Conservation (phyloP, 2,329 filamentous ascomycete genomes). For the Botrytis medusae region DNA sequence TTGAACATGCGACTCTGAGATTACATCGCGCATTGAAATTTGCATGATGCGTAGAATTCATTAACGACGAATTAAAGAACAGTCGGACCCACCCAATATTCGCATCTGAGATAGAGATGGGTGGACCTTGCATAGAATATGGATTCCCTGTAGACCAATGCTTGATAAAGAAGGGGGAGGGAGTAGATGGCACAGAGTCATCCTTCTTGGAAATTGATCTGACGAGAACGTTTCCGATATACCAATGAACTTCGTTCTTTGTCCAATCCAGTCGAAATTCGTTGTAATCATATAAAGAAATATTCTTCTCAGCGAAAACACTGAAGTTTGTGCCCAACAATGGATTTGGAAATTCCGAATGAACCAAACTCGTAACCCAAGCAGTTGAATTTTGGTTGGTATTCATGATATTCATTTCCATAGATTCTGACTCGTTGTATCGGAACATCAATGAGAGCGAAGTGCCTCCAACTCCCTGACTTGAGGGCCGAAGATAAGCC, state of each 20-base stretch:
- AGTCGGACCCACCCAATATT: slow-evolving; percentile 48
- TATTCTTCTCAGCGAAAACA: slow-evolving; percentile 14
- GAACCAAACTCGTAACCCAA: slow-evolving; percentile 44
- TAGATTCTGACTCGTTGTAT: slow-evolving; percentile 47
- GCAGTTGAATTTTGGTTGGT: slow-evolving; percentile 43
- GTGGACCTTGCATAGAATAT: slow-evolving; percentile 48
- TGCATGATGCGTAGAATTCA: slow-evolving; percentile 37
- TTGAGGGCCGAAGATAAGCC: slow-evolving; percentile 45
- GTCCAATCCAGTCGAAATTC: slow-evolving; percentile 52
- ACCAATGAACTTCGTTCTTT: slow-evolving; percentile 45
- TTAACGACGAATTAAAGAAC: slow-evolving; percentile 51
- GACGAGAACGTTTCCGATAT: slow-evolving; percentile 43
- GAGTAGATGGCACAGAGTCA: slow-evolving; percentile 42
- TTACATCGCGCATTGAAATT: slow-evolving; percentile 39
- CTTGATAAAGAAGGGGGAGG: slow-evolving; percentile 46
- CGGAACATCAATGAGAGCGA: slow-evolving; percentile 48
- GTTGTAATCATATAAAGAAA: slow-evolving; percentile 39
- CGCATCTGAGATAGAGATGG: slow-evolving; percentile 42
- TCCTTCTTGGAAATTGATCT: slow-evolving; percentile 39
- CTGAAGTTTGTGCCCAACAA: slow-evolving; percentile 39
- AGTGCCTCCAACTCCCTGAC: slow-evolving; percentile 41
- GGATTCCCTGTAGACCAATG: slow-evolving; percentile 50
- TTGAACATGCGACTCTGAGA: slow-evolving; percentile 40
- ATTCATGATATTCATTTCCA: slow-evolving; percentile 48
- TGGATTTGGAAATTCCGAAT: slow-evolving; percentile 42